Base-by-base conservation (phyloP, 1,284 basidiomycete species). In the Rhodotorula sp. region DNA sequence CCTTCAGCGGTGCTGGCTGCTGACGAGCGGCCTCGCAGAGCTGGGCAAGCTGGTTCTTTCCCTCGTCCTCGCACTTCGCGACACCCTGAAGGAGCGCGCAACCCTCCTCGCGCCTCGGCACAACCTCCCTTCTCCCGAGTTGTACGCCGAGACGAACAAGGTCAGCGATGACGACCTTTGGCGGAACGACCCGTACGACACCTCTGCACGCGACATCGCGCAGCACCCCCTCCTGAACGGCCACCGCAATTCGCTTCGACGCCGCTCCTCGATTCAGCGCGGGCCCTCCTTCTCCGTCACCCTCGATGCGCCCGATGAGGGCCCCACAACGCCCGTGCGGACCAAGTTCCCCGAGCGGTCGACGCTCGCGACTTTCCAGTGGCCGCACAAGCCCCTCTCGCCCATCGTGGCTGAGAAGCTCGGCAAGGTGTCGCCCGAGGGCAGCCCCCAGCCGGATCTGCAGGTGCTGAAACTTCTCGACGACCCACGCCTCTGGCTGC, bases 41-140 rank as follows among this genome's bases (percentile, higher is more conserved):
- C 44, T 80, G 9, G 77, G 76, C 57, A 80, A 80, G 74, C 72
- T 80, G 37, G 59, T 77, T 46, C 64, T 79, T 34, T 80, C 79
- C 21, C 46, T 78, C 44, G 36, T 77, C 25, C 72, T 80, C 44
- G 79, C 78, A 13, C 53, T 77, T 1, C 61, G 70, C 10, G 75
- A 79, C 57, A 66, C 69, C 15, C 34, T 68, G 21, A 69, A 68
- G 44, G 75, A 78, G 59, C 59, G 68, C 0, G 69, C 64, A 21
- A 64, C 66, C 12, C 67, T 76, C 17, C 70, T 64, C 67, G 50
- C 41, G 5, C 70, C 72, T 0, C 66, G 69, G 39, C 70, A 74
- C 36, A 57, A 57, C 36, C 61, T 76, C 27, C 75, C 75, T 3
- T 69, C 74, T 0, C 74, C 71, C 13, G 74, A 75, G 27, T 64